phyloP scores from a whole-genome alignment of 1,284 basidiomycete species.

The Microstroma glucosiphilum region DNA sequence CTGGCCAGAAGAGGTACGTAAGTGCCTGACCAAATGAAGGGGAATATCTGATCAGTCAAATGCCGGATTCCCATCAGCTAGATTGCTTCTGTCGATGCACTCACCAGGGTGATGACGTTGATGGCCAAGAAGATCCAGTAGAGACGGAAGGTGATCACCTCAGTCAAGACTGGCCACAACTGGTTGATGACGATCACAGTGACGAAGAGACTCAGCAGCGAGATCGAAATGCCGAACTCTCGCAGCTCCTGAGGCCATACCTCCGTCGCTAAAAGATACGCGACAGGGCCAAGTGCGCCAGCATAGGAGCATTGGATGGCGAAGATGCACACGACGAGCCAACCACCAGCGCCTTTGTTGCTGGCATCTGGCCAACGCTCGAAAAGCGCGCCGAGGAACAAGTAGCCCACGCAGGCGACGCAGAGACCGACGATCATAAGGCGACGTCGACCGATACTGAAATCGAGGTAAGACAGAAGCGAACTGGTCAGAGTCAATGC shows the following conservation, averaged over 20 bases:
- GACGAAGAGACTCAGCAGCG: constrained; percentile 2
- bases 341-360: not conserved
- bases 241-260: constrained; percentile 3
- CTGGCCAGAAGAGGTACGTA: constrained; percentile 18
- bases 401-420: constrained; percentile 3
- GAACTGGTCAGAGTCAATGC: too few relatives aligned
- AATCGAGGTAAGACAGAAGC: too few relatives aligned
- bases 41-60: not conserved
- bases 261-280: not conserved
- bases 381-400: constrained; percentile 2
- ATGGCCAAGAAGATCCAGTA: constrained; percentile 12
- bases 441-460: not conserved
- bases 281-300: not conserved
- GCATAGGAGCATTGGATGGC: constrained; percentile 2
- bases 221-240: not conserved
- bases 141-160: constrained; percentile 8
- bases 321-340: constrained; percentile 1
- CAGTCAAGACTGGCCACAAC: constrained; percentile 13
- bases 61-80: too few relatives aligned
- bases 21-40: not conserved
- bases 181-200: constrained; percentile 13
- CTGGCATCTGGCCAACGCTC: constrained; percentile 1
- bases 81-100: not conserved
- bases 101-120: constrained; percentile 9
- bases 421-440: constrained; percentile 1